Evolutionary conservation across 441 rosid genomes (phyloP), one percentile per base, ranked within the genome.

Genomic region (Arabidopsis lyrata): DNA sequence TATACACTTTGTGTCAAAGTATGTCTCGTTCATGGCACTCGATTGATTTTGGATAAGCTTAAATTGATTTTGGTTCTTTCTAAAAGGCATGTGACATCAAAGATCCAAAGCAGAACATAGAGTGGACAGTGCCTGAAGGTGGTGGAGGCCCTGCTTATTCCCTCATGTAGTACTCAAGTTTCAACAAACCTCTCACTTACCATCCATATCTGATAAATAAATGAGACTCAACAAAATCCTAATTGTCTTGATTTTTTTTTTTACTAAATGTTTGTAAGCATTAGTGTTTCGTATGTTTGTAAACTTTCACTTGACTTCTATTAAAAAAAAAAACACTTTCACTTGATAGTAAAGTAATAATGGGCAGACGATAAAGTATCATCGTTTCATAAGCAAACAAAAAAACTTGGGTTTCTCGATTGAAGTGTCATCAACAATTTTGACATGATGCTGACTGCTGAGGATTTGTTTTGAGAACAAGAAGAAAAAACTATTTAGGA

Each of bases 101-200:
- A 77, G 98, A 95, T 67, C 99, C 98, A 63, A 89, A 86, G 84
- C 98, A 95, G 80, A 95, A 95, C 80, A 90, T 90, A 45, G 86
- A 89, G 76, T 92, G 99, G 99, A 92, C 95, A 5, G 98, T 92
- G 58, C 97, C 98, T 24, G 99, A 88, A 83, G 99, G 98, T 14
- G 96, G 98, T 4, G 99, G 98, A 12, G 98, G 99, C 41, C 99
- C 98, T 8, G 87, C 95, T 57, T 92, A 95, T 83, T 84, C 96
- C 24, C 78, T 85, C 62, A 86, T 90, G 98, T 92, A 86, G 34
- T 22, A 32, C 29, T 54, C 58, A 59, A 20, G 14, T 3, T 34
- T 10, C 39, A 32, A n/a, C 5, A 47, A 47, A 24, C 9, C 54
- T 53, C 61, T 42, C 50, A 38, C 60, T 35, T 16, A 34, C 39